Evolutionary conservation across 129 eudicot genomes (phyloP), one percentile per base, ranked within the genome.

Genomic region (Lactuca sativa): DNA sequence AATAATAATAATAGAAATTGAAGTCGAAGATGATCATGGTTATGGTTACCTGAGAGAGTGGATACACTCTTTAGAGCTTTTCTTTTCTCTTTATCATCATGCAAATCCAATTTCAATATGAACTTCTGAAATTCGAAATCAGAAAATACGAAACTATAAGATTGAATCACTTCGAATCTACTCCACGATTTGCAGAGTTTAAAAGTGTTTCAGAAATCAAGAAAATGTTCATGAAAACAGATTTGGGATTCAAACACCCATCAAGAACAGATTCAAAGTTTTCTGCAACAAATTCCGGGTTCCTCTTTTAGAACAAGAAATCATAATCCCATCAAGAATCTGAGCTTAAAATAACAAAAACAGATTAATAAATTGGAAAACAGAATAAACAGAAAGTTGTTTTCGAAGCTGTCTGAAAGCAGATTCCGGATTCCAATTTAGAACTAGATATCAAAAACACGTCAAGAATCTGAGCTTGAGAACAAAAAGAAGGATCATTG

Each of bases 61-160:
- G 97, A 82, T 12, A 90, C 97, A 25, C 75, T 74, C 83, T 90
- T 90, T 59, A 90, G 37, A 21, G 97, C 97, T 69, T 81, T 90
- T 76, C 93, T 75, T 84, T 90, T 90, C 14, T 85, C 95, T 59
- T 47, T 77, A 56, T 71, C 89, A 57, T 90, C 97, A 69, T 90
- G 76, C 76, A 90, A 52, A 38, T 90, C 97, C 97, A 90, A 69
- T 59, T 74, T 90, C 74, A 90, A n/a, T 74, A 90, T 85, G 55
- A 76, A 67, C 56, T 90, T 87, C 97, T 90, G 88, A 34, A 56
- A 74, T 31, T 63, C 53, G 38, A 58, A 58, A 21, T 13, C 60
- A 75, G 11, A 59, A 73, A 38, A 59, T 43, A 16, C 43, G 59
- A 73, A 62, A 62, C 52, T 5, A 21, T 9, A 31, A 38, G 38